Evolutionary conservation across 331 rosid species (phyloP).

Genomic region (Acacia concinna): DNA sequence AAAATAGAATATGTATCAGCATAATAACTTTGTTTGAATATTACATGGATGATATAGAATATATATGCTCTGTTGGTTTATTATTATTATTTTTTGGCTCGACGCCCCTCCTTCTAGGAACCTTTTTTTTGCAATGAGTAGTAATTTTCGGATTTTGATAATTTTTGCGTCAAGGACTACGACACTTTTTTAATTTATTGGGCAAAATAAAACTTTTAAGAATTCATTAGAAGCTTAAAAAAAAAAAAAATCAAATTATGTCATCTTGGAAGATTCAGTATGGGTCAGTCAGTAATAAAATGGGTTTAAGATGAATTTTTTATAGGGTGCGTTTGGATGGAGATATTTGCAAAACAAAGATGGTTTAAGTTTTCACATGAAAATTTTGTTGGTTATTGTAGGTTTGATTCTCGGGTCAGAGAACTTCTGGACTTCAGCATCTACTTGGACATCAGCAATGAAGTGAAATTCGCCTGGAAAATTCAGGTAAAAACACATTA

Average conservation of each 20-base stretch:
- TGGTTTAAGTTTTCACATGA: neutral
- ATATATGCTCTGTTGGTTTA: neutral
- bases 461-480: conserved; percentile 98
- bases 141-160: neutral
- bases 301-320: neutral
- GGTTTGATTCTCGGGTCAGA: conserved; percentile 90
- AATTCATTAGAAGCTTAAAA: neutral
- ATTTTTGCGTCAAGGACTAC: neutral
- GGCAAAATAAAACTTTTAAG: neutral
- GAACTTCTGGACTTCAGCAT: conserved; percentile 95
- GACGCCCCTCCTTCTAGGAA: neutral
- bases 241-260: neutral
- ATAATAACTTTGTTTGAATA: neutral
- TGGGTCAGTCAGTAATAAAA: neutral
- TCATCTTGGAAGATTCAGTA: neutral
- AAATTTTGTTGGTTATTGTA: conserved; percentile 28
- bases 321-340: neutral
- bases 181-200: neutral
- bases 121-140: neutral
- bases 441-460: conserved; percentile 97
- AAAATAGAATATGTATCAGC: neutral
- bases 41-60: neutral
- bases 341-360: neutral
- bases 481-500: conserved; percentile 68
- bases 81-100: neutral